Percentiles rank a stretch among this genome's conserved stretches.
These are phyloP conservation scores for Obelidium mucronatum DNA, from an alignment of 192 early-diverging fungal species.

Conservation along the genomic window DNA sequence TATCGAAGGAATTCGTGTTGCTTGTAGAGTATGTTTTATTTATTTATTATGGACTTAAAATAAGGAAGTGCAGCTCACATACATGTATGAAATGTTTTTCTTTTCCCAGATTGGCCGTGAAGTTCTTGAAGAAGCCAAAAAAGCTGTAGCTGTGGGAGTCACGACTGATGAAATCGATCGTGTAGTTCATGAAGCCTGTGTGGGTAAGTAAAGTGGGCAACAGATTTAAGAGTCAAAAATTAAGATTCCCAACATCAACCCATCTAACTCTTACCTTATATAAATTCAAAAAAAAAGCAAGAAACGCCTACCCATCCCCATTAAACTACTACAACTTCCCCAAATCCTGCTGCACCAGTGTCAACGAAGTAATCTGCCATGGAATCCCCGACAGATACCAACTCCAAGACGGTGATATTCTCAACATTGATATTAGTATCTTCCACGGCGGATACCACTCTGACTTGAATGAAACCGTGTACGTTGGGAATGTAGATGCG, in stretches of 20 bases:
- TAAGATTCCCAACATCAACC: not conserved
- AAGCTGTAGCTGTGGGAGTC: slow-evolving; percentile 80
- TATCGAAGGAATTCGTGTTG: slow-evolving; percentile 79
- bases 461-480: slow-evolving; percentile 94
- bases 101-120: slow-evolving; percentile 78
- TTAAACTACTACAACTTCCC: slow-evolving; percentile 97
- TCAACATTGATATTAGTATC: slow-evolving; percentile 92
- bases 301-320: slow-evolving; percentile 93
- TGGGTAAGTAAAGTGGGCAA: slow-evolving; percentile 61
- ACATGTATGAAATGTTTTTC: not conserved
- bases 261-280: not conserved
- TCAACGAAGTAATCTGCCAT: slow-evolving; percentile 97
- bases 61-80: too few species aligned
- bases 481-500: slow-evolving; percentile 89
- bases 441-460: slow-evolving; percentile 93
- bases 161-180: slow-evolving; percentile 98
- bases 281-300: slow-evolving; percentile 52
- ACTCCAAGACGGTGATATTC: slow-evolving; percentile 93
- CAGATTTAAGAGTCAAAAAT: not conserved
- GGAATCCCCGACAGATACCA: slow-evolving; percentile 94
- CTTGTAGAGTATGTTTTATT: slow-evolving; percentile 79
- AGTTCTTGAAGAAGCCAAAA: slow-evolving; percentile 86
- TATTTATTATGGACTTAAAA: not conserved
- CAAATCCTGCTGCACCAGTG: slow-evolving; percentile 92
- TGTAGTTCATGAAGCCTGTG: slow-evolving; percentile 92